These are phyloP conservation scores for Neospora caninum DNA, from an alignment of 169 alveolate species.

Conservation along the genomic window DNA sequence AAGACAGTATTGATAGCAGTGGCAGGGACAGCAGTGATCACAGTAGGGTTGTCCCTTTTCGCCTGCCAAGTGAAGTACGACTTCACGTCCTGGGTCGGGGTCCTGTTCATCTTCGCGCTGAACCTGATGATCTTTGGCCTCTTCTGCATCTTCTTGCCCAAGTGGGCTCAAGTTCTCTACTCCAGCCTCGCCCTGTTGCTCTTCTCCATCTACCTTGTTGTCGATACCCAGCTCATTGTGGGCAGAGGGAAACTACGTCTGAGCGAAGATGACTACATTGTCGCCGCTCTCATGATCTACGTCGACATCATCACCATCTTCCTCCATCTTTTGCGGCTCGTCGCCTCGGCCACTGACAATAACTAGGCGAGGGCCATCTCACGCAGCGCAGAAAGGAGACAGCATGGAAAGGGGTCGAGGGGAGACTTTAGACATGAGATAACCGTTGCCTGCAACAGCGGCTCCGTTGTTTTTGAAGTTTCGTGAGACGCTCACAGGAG, in stretches of 20 bases:
- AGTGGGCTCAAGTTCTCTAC: constrained; percentile 69
- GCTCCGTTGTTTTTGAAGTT: no score
- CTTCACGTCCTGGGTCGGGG: constrained; percentile 73
- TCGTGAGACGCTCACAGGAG: no score
- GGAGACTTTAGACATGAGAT: no score
- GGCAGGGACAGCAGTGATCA: constrained; percentile 66
- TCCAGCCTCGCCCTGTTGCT: constrained; percentile 73
- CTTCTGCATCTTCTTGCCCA: constrained; percentile 58
- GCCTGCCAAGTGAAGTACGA: constrained; percentile 75
- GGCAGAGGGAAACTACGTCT: constrained; percentile 75
- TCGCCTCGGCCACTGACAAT: constrained; percentile 48
- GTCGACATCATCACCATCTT: constrained; percentile 79
- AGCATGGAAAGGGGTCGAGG: no score
- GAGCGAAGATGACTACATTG: constrained; percentile 80
- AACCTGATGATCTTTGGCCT: constrained; percentile 67
- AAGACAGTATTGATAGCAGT: constrained; percentile 70
- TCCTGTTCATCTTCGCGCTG: constrained; percentile 58
- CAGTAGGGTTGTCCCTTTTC: constrained; percentile 70
- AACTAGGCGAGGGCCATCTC: not conserved
- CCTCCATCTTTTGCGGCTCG: constrained; percentile 72
- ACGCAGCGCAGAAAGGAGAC: no score
- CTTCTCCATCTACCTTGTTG: constrained; percentile 79
- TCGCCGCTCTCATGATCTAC: constrained; percentile 80
- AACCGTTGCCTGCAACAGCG: no score
- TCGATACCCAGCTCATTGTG: constrained; percentile 82